Evolutionary conservation across 2,329 filamentous ascomycete genomes (phyloP), one percentile per base, ranked within the genome.

Genomic region (Aureobasidium sp.): DNA sequence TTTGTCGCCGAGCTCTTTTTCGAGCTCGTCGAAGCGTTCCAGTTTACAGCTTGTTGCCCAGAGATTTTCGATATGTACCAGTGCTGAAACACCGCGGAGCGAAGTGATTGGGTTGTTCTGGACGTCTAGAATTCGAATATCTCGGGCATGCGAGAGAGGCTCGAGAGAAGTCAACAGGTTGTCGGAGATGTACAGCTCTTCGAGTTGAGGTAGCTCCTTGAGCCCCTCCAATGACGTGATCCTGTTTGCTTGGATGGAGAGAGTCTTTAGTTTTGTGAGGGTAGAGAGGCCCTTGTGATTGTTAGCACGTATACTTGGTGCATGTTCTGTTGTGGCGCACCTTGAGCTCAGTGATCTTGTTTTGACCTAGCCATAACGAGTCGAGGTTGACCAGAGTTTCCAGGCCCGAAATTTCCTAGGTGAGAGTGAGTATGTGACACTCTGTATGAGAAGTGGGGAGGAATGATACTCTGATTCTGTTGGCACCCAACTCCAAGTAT

Each of bases 121-220:
- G 65, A 99, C 87, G 72, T 99, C 94, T 49, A 99, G 79, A 7
- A 93, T 85, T 37, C 85, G 86, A 42, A 99, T 82, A 49, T 85
- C 84, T 3, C 78, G 70, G 62, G 69, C 71, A 31, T 64, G 41
- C 14, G 71, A 68, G 2, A 97, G 80, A 0, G 91, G 91, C 2
- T 85, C 82, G 12, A 97, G 81, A 1, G 86, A 84, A 20, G 86
- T 87, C 51, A 99, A 81, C n/a, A 88, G 85, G 73, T 99, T 99
- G 80, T 99, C 91, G 5, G 91, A 95, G 67, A 97, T 88, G 76
- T 99, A 97, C 14, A 99, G 82, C 75, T 99, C 94, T 75, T 97
- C 90, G 0, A 99, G 86, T 55, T 85, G 84, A 5, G 84, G 82
- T 1, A 93, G 84, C 11, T 84, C 79, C n/a, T 83, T 82, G 20